Evolutionary conservation across 352 stramenopile species (phyloP).

Genomic region (Pythium apleroticum): DNA sequence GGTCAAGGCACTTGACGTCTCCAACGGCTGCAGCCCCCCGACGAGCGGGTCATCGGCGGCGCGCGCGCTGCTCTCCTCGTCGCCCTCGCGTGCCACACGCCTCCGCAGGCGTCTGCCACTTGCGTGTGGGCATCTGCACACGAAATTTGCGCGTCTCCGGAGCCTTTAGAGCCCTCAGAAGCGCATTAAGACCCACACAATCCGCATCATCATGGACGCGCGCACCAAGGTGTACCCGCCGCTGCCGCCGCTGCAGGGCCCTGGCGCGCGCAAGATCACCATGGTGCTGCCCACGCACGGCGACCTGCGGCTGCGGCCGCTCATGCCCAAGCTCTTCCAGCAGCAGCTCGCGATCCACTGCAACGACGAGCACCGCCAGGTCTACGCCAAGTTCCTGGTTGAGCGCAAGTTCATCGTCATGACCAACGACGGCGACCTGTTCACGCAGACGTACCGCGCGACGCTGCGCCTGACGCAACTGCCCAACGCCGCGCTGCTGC

Average conservation of each 20-base stretch:
- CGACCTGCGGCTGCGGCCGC: constrained; percentile 55
- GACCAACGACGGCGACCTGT: constrained; percentile 65
- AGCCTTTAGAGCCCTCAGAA: not conserved
- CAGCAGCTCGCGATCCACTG: constrained; percentile 56
- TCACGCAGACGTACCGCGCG: constrained; percentile 41
- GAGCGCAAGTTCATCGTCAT: constrained; percentile 76
- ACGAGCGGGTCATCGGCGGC: constrained; percentile 7
- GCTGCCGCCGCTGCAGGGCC: constrained; percentile 35
- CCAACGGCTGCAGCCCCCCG: not conserved
- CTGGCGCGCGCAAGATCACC: constrained; percentile 32
- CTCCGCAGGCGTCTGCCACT: not conserved
- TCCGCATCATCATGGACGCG: constrained; percentile 32
- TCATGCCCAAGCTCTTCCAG: constrained; percentile 46
- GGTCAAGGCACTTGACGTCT: not conserved
- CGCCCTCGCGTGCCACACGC: not conserved
- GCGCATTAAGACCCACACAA: not conserved
- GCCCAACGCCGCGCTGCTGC: constrained; percentile 44
- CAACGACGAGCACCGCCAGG: constrained; percentile 36
- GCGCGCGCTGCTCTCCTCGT: not conserved
- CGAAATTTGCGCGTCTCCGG: not conserved
- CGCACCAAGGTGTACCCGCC: constrained; percentile 63
- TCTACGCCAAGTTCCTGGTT: constrained; percentile 61
- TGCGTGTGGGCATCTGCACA: not conserved
- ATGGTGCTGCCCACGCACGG: constrained; percentile 53
- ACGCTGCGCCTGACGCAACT: constrained; percentile 43